Base-by-base conservation (phyloP, 345 rosid species). In the Ceriops tagal region DNA sequence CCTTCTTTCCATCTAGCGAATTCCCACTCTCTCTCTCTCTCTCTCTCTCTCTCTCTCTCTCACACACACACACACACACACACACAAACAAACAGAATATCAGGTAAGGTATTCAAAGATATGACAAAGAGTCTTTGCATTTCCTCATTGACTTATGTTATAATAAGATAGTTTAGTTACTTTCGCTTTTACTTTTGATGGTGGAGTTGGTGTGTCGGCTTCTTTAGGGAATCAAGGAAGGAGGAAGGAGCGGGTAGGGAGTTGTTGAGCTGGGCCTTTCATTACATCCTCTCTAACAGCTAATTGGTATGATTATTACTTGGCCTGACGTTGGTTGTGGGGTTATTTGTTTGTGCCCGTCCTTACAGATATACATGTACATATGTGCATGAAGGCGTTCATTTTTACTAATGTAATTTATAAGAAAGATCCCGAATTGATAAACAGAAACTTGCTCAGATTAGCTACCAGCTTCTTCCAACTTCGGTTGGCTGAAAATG, bases 201-300 rank as follows among this genome's bases (percentile, higher is more conserved):
- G 76, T 72, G 83, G 80, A 76, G 84, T 82, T 68, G 88, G 83
- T 78, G 67, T 39, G 82, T 67, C 35, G 68, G 61, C 72, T 62
- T 75, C 78, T 80, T 68, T 24, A 22, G 28, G 18, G 28, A 7
- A 43, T 13, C 49, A 67, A 67, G 81, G 77, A 69, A 68, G 59
- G 67, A 77, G 74, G 37, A 49, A 63, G 80, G 79, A 80, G 81
- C 80, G 78, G 75, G 66, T 72, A 64, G 30, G 30, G 15, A 78
- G 82, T 81, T 64, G 82, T 79, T 79, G 77, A 71, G 66, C 67
- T 65, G 80, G 39, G 6, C 51, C 81, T 64, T 73, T 83, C 79
- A 19, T 11, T 9, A 31, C 9, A 15, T 67, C 56, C 34, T 7
- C 22, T 32, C 24, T 60, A 69, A 24, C 71, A 3, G 53, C 61